Base-by-base conservation (phyloP, 2,329 filamentous ascomycete species). In the Colletotrichum sp. region DNA sequence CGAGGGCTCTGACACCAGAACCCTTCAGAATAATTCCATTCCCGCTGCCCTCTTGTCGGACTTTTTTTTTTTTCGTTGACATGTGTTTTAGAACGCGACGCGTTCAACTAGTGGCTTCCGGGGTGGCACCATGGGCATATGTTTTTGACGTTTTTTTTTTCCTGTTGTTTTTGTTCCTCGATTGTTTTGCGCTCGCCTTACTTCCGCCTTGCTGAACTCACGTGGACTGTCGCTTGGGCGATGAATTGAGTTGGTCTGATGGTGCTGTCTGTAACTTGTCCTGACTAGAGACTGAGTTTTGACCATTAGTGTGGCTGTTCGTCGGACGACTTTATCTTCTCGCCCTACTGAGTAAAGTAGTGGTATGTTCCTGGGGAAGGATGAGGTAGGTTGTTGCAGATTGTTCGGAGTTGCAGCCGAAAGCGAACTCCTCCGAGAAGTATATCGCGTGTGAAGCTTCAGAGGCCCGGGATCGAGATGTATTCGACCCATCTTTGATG, bases 221-320 rank as follows among this genome's bases (percentile, higher is more conserved):
- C 48, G 36, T 44, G n/a, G 61, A 34, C 52, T 59, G 6, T 36
- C 32, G 25, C 48, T 28, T 25, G 57, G 70, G 30, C 2, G 7
- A 16, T 48, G 64, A 69, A 74, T 74, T 74, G 74, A 69, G 74
- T 76, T 76, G 74, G 48, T 65, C 74, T 74, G 70, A 66, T 68
- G 19, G 36, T 71, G 34, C 16, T 57, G n/a, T 25, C 27, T 57
- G 28, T 39, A 55, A 44, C 32, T 59, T 25, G 25, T n/a, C 57
- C 32, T 68, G 52, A 44, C 48, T 60, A 59, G 30, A 59, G 30
- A 48, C 28, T 66, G 25, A 55, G n/a, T 36, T 44, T 60, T 28
- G 12, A 32, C 27, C 28, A n/a, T 55, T 32, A 25, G 15, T 44
- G 48, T 34, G 19, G 30, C 15, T 39, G 16, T 25, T 66, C 6